Evolutionary conservation across 192 early-diverging fungal species (phyloP).

Genomic region (Nowakowskiella sp.): DNA sequence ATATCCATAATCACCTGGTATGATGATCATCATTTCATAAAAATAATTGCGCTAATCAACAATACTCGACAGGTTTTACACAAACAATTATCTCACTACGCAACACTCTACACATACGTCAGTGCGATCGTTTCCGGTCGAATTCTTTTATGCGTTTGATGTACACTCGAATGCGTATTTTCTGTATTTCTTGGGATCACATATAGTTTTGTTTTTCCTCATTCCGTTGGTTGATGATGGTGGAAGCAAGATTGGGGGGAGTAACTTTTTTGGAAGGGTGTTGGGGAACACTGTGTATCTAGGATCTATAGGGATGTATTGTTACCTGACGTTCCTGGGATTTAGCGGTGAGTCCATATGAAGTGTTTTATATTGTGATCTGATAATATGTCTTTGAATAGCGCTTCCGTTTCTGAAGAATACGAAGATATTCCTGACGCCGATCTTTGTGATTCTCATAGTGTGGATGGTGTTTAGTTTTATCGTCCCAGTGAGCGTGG

Average conservation of each 20-base stretch:
- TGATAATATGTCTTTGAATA: conserved; percentile 24
- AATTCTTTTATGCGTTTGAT: conserved; percentile 95
- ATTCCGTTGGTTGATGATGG: conserved; percentile 69
- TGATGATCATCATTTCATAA: background rate
- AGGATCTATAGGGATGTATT: conserved; percentile 68
- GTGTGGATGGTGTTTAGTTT: conserved; percentile 51
- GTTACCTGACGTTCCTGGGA: conserved; percentile 86
- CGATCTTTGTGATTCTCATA: conserved; percentile 72
- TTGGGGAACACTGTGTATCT: conserved; percentile 90
- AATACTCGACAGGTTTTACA: conserved; percentile 42
- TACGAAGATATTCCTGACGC: conserved; percentile 82
- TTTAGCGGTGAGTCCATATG: conserved; percentile 64
- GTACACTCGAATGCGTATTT: conserved; percentile 97
- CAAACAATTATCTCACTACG: conserved; percentile 76
- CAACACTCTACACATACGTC: conserved; percentile 68
- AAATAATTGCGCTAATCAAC: background rate
- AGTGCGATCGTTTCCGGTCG: conserved; percentile 79
- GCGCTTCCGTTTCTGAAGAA: conserved; percentile 89
- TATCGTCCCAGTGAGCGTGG: no score
- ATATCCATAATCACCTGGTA: conserved; percentile 72
- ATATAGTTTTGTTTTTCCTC: conserved; percentile 90
- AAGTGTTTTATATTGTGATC: background rate
- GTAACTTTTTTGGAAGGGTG: conserved; percentile 66
- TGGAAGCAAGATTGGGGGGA: conserved; percentile 76
- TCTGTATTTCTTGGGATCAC: conserved; percentile 75